Percentiles rank a stretch among this genome's conserved stretches.
Evolutionary conservation across 1,284 basidiomycete genomes (phyloP).

Genomic region (Ceratobasidium sp.): DNA sequence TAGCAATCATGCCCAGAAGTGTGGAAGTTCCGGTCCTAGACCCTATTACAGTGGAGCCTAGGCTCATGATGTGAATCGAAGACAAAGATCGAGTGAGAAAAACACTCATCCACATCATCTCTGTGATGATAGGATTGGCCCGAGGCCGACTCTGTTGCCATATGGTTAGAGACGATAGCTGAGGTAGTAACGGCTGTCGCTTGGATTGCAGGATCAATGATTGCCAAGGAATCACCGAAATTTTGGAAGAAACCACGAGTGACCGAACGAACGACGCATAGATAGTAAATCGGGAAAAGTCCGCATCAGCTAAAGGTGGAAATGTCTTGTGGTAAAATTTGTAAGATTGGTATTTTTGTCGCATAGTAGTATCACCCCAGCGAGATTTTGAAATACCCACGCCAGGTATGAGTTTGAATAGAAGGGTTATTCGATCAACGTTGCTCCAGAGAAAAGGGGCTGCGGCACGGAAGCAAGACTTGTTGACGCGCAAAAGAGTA

Average conservation of each 20-base stretch:
- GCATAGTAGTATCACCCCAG: no score
- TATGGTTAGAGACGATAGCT: not conserved
- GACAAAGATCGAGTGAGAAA: not conserved
- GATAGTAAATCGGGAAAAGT: not conserved
- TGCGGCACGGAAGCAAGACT: not conserved
- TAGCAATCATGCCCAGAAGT: conserved; percentile 61
- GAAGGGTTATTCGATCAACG: not conserved
- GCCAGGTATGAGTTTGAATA: conserved; percentile 1
- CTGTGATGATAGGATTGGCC: not conserved
- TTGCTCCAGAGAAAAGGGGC: not conserved
- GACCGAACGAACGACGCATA: not conserved
- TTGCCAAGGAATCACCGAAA: not conserved
- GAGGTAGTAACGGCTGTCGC: not conserved
- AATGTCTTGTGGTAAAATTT: not conserved
- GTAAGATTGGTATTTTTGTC: no score
- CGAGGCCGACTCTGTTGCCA: not conserved
- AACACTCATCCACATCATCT: not conserved
- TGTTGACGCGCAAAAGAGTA: not conserved
- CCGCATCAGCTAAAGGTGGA: not conserved
- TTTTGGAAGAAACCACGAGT: not conserved
- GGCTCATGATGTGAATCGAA: not conserved
- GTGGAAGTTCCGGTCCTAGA: not conserved
- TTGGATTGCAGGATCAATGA: not conserved
- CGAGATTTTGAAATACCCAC: no score
- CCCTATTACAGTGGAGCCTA: not conserved